Base-by-base conservation (phyloP, 2,329 filamentous ascomycete genomes). In the Arthrocladium fulminans region DNA sequence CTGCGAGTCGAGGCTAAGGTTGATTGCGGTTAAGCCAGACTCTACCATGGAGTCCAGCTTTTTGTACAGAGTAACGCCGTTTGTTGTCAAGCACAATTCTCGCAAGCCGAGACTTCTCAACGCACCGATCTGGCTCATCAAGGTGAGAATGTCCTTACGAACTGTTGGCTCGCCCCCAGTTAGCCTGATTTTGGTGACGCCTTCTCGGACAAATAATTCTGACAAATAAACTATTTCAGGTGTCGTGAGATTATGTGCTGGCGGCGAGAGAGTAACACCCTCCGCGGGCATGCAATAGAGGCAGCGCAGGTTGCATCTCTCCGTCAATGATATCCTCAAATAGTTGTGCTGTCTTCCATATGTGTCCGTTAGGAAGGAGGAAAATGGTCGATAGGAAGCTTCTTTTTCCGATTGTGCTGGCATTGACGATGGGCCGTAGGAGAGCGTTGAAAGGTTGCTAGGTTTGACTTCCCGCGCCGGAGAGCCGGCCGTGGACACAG, bases 261-360 rank as follows among this genome's bases (percentile, higher is more conserved):
- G 73, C 1, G 90, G 90, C 0, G 90, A 97, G 34, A 97, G 79
- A 15, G 86, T 81, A 3, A 98, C 82, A 15, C 92, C 92, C 68
- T 95, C 86, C 67, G 94, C 89, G 1, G 92, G 92, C 92, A 98
- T 98, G 70, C 92, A 98, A 71, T 98, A 98, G 50, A 94, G 71
- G 68, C 92, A 98, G 56, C 92, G 86, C 52, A 98, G 74, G 63
- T 98, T 98, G 68, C 92, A 98, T 54, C 88, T 81, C 70, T 98
- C 92, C 3, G 92, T 95, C 50, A 98, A 77, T 44, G 89, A 96
- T 60, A 98, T 97, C 54, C 92, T 86, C 51, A 98, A 78, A 65
- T 98, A 98, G 68, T 95, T 89, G 73, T 98, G 92, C 63, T 94
- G 85, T 22, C 92, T 83, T 54, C 84, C 72, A 67, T 88, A 96